Base-by-base conservation (phyloP, 2,329 filamentous ascomycete genomes). In the Colletotrichum orchidophilum region DNA sequence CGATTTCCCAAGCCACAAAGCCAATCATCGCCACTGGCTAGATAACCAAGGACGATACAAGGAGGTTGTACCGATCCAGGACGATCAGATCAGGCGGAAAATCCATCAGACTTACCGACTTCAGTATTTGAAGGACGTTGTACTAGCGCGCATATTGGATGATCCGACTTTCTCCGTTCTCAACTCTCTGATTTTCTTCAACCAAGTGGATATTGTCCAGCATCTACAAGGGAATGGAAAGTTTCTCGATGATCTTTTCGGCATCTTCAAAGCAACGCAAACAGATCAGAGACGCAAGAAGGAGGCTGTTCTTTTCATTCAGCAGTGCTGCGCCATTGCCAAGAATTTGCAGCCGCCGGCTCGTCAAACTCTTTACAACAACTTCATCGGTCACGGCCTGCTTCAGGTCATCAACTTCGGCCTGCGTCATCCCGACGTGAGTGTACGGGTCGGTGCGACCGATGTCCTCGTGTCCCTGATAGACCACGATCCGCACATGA, bases 101-200 rank as follows among this genome's bases (percentile, higher is more conserved):
- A 98, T 99, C 49, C 95, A 98, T 78, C 94, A 95, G 80, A 98
- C 96, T 1, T 98, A 98, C 83, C 93, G 96, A 49, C 85, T 99
- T 39, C 95, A 97, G 78, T 99, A 99, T 80, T 87, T 99, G 65
- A 99, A 98, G 81, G 96, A 99, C 77, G 96, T 99, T n/a, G 96
- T 98, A 1, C 88, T 99, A 53, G 96, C 96, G 33, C 91, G 96
- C 73, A 98, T 99, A 74, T 87, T 99, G 72, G 96, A 99, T 82
- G 96, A 99, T 80, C 96, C 96, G 60, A 99, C 96, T 24, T 99
- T 98, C 81, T 97, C 94, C 27, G 95, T 98, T 29, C 91, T 99
- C 74, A 99, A 98, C 83, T 97, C 95, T 61, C 88, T 98, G 76
- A 99, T 99, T 75, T 99, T 98, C 85, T 99, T 97, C 87, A 96